A percentile compares a stretch with the other conserved stretches of the same genome.
Evolutionary conservation across 345 rosid species (phyloP).

Genomic region (Aquilaria sinensis): DNA sequence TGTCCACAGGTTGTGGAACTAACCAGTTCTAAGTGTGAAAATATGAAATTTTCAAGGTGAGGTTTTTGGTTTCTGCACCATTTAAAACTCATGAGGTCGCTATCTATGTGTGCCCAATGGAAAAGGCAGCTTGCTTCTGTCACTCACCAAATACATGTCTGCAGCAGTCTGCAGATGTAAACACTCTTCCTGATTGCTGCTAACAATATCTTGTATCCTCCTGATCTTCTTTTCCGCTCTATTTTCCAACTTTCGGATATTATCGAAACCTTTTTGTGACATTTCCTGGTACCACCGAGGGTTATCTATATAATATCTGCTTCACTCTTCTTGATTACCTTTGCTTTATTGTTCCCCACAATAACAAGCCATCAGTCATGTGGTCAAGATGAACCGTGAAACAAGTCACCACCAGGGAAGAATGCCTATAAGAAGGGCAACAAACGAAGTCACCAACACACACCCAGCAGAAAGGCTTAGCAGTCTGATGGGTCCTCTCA

Average conservation of each 20-base stretch:
- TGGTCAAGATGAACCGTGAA: neutral
- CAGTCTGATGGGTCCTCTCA: conserved; percentile 17
- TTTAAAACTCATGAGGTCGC: neutral
- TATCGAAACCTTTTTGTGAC: too few relatives aligned
- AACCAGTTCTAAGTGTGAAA: too few relatives aligned
- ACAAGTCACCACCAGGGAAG: neutral
- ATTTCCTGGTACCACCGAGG: too few relatives aligned
- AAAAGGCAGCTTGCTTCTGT: neutral
- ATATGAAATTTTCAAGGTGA: too few relatives aligned
- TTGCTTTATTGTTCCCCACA: neutral
- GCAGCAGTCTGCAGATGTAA: neutral
- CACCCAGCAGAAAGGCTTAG: neutral
- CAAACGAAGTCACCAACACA: neutral
- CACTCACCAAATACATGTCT: neutral
- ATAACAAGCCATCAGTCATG: neutral
- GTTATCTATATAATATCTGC: too few relatives aligned
- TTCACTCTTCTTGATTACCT: neutral
- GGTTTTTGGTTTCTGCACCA: too few relatives aligned
- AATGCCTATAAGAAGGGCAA: conserved; percentile 13
- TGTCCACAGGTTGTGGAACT: too few relatives aligned
- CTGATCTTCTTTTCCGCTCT: neutral
- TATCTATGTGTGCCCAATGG: neutral
- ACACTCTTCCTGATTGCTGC: neutral
- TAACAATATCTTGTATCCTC: neutral
- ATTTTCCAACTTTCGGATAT: neutral